Base-by-base conservation (phyloP, 2,329 filamentous ascomycete species). In the Aspergillus aculeatus region DNA sequence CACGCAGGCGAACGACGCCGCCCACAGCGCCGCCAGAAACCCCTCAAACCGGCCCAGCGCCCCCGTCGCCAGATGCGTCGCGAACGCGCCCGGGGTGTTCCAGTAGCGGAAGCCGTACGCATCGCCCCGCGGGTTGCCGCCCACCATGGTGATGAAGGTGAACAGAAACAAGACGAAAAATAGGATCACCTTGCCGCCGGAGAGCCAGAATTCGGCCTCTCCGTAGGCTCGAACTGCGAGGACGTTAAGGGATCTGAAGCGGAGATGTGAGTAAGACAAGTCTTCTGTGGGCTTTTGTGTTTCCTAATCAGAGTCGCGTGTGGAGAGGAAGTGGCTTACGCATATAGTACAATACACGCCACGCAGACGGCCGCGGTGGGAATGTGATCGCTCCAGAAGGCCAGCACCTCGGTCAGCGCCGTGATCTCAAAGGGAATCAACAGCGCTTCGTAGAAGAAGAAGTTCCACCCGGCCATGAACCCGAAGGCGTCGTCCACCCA, bases 141-240 rank as follows among this genome's bases (percentile, higher is more conserved):
- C 90, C 1, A 92, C 78, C 86, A 92, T 92, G 62, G 87, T 86
- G 62, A 94, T 81, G 67, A 94, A 90, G 9, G 90, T 92, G 76
- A 89, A 91, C 61, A 84, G 65, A 65, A 91, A 82, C 29, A 91
- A 80, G 1, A 83, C 86, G 29, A 90, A 73, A 58, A 89, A 87
- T 50, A 91, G 80, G 2, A 91, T 64, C 2, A 90, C 82, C 71
- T 90, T 90, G 3, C 62, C 60, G 14, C 58, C 56, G 7, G 62
- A 54, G 29, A 64, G 60, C 62, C 62, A 64, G 50, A 62, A 64
- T 31, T 64, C 60, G 31, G 62, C 52, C 35, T 64, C 62, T 2
- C 62, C 62, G 47, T 58, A 64, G n/a, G 53, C 53, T 10, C 32
- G 48, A 2, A 64, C 60, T 9, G 59, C 62, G 24, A 64, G 54